Evolutionary conservation across 2,329 filamentous ascomycete genomes (phyloP).

Genomic region (Aspergillus uvarum): DNA sequence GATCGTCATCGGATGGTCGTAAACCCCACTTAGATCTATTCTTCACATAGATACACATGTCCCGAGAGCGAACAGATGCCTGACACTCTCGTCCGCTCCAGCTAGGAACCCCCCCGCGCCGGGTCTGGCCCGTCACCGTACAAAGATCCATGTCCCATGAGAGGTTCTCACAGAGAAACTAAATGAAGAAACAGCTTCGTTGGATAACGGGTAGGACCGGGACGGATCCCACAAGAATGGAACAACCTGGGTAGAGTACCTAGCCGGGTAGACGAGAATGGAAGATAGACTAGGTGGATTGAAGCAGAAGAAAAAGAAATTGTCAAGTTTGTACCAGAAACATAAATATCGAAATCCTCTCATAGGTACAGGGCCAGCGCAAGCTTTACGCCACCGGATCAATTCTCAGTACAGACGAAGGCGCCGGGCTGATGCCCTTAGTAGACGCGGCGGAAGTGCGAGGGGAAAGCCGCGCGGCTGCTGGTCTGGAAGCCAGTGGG

Average conservation of each 20-base stretch:
- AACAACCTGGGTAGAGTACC: conserved; percentile 8
- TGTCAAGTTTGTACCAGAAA: conserved; percentile 22
- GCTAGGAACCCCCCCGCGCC: neutral
- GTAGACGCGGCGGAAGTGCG: conserved; percentile 28
- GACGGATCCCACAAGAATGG: conserved; percentile 5
- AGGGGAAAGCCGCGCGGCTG: conserved; percentile 22
- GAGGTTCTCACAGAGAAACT: conserved; percentile 7
- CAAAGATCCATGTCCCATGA: conserved; percentile 12
- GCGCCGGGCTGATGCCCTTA: conserved; percentile 14
- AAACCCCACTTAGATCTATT: neutral
- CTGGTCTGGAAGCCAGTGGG: conserved; percentile 36
- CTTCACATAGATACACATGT: conserved; percentile 3
- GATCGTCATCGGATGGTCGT: conserved; percentile 6
- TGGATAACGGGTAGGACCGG: conserved; percentile 13
- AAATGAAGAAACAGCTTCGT: conserved; percentile 14
- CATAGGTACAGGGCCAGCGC: conserved; percentile 30
- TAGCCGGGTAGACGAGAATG: conserved; percentile 13
- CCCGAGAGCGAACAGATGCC: neutral
- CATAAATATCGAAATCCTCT: conserved; percentile 19
- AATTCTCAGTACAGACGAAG: conserved; percentile 20
- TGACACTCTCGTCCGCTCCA: neutral
- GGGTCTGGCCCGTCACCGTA: conserved; percentile 6
- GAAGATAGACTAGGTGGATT: conserved; percentile 12
- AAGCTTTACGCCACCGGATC: conserved; percentile 18
- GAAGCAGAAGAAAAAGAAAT: neutral